Evolutionary conservation across 1,139 yeast genomes (phyloP).

Genomic region (Pichia sp.): DNA sequence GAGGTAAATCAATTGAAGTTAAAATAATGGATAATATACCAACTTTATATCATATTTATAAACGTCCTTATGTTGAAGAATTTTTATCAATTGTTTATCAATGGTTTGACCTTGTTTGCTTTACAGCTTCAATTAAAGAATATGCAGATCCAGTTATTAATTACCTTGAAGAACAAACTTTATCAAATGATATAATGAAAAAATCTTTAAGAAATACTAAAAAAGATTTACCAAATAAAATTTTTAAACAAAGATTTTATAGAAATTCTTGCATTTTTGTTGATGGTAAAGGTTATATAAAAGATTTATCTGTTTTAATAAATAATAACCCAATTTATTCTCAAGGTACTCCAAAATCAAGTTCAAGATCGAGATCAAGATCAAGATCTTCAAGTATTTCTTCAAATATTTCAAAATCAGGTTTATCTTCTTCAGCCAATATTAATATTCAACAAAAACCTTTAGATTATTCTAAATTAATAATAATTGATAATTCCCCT

Average conservation of each 20-base stretch:
- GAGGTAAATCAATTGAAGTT: slow-evolving; percentile 75
- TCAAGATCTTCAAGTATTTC: slow-evolving; percentile 11
- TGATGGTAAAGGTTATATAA: slow-evolving; percentile 77
- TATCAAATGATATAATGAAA: slow-evolving; percentile 20
- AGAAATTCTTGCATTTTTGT: slow-evolving; percentile 74
- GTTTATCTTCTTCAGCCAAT: not conserved
- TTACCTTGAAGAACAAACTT: slow-evolving; percentile 58
- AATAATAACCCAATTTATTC: not conserved
- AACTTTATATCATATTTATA: slow-evolving; percentile 82
- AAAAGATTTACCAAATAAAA: slow-evolving; percentile 16
- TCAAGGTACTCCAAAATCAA: not conserved
- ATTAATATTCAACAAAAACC: not conserved
- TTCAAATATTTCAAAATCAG: slow-evolving; percentile 2
- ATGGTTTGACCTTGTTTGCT: slow-evolving; percentile 86
- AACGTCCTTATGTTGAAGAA: slow-evolving; percentile 85
- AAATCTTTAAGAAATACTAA: slow-evolving; percentile 4
- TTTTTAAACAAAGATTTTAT: slow-evolving; percentile 63
- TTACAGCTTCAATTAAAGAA: slow-evolving; percentile 91
- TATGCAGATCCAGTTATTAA: slow-evolving; percentile 97
- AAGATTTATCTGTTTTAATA: slow-evolving; percentile 54
- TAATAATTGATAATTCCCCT: slow-evolving; percentile 90
- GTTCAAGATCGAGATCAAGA: slow-evolving; percentile 8
- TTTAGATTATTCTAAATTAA: slow-evolving; percentile 58
- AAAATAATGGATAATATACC: slow-evolving; percentile 51
- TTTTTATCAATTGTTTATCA: slow-evolving; percentile 71